Base-by-base conservation (phyloP, 257 asterid genomes). In the Nicotiana noctiflora region DNA sequence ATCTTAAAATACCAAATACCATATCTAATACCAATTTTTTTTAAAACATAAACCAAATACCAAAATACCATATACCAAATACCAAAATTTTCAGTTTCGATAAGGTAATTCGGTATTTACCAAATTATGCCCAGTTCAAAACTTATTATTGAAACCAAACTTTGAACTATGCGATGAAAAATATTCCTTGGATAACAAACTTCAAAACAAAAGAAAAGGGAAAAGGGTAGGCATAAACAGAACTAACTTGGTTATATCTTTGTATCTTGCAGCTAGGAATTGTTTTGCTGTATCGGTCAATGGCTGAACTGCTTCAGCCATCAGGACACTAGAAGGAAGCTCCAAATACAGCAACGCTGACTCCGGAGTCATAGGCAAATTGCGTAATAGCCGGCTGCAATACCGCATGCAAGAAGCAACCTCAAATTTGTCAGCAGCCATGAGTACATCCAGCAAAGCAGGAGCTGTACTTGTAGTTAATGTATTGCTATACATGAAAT, bases 361-460 rank as follows among this genome's bases (percentile, higher is more conserved):
- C 37, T 83, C 85, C 12, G 80, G 82, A 79, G 81, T 79, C 81
- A 80, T 72, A 21, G 83, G 78, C 31, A 80, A 67, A 77, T 80
- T 76, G 18, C 84, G 75, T 13, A 84, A 52, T 19, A 62, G 78
- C 19, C 75, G 61, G 75, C 83, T 83, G 53, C 84, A 83, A 31
- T 83, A 75, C 61, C 72, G 80, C 86, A 84, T 80, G 61, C 86
- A 84, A 19, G 82, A 84, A 55, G 84, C 84, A 37, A 84, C 84
- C 70, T 84, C 84, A 76, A 80, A 84, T 76, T 84, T 84, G 32
- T 80, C 84, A 55, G 86, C 84, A 75, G 84, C 84, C 86, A 84
- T 80, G 49, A 84, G 81, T 49, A 84, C 82, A 17, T 84, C 86
- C 66, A 84, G 79, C 52, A 84, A 79, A 8, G 79, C 82, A 56